Evolutionary conservation across 306 rosid species (phyloP), one percentile per base, ranked within the genome.

Genomic region (Pterocarpus macrocarpus): DNA sequence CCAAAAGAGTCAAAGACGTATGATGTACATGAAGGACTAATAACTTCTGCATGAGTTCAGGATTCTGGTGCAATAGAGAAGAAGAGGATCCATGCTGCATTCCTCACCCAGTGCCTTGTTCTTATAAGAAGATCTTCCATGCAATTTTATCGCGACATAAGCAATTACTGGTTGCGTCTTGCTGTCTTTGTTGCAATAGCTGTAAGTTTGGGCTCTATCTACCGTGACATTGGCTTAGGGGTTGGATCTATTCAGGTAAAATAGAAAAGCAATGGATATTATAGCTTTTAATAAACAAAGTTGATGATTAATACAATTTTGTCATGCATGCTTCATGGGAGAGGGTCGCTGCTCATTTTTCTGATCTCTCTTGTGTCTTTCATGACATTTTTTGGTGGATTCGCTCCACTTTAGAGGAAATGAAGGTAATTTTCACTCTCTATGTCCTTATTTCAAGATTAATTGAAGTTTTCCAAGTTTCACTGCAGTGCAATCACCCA

Each of bases 331-430:
- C 3, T 69, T 69, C 92, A 93, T 94, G 94, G 83, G 14, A 86
- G 94, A 86, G 90, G 88, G 58, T 87, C 91, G 9, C 78, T 93
- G 55, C 66, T 90, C 80, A 82, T 80, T 62, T 93, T 81, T 80
- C 64, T 87, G 0, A 56, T 86, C 14, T 70, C 91, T 11, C 84
- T 91, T 80, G 80, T 90, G 28, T 83, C 92, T n/a, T 90, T 93
- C 85, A 93, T 93, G 92, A 76, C 92, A 41, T 85, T 86, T 71
- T 86, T 93, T 63, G 94, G 91, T 55, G 98, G 97, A 68, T 93
- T 93, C 81, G 90, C 97, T 78, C 90, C 97, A 8, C 88, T 91
- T 70, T 90, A 62, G 94, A 89, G 76, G 94, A 92, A 70, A 90
- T 92, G 86, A 90, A 89, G 93, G 94, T 92, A 81, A 49, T 1